Evolutionary conservation across 2,329 filamentous ascomycete genomes (phyloP).

Genomic region (Westerdykella sp.): DNA sequence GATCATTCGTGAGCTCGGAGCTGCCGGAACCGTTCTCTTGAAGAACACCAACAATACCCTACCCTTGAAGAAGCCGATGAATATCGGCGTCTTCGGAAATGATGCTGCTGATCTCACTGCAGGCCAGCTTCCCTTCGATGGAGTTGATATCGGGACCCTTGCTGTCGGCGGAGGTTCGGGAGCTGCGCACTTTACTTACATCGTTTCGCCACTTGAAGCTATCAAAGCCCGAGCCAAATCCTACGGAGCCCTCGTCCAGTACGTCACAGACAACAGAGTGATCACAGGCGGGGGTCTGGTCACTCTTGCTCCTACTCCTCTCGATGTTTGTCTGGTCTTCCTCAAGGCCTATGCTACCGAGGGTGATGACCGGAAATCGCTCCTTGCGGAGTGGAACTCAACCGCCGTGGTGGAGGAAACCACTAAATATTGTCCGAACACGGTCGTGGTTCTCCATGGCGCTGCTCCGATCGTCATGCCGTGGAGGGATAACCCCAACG

Average conservation of each 20-base stretch:
- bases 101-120: conserved; percentile 44
- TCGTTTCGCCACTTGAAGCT: conserved; percentile 39
- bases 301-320: too few species aligned
- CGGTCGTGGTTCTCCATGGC: conserved; percentile 45
- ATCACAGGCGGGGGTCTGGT: too few species aligned
- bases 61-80: conserved; percentile 48
- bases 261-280: too few species aligned
- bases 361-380: conserved; percentile 38
- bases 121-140: conserved; percentile 38
- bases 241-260: conserved; percentile 37
- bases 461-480: conserved; percentile 40
- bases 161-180: conserved; percentile 39
- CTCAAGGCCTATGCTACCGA: conserved; percentile 51
- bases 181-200: conserved; percentile 34
- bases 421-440: conserved; percentile 45
- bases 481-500: conserved; percentile 39
- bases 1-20: too few species aligned
- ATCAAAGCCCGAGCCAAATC: conserved; percentile 26
- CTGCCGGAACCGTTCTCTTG: conserved; percentile 38
- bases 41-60: conserved; percentile 48
- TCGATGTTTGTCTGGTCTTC: conserved; percentile 51
- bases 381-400: conserved; percentile 41
- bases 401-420: conserved; percentile 41
- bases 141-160: conserved; percentile 36
- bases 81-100: conserved; percentile 47